Conservation (phyloP, 257 asterid species). For the Petunia axillaris region DNA sequence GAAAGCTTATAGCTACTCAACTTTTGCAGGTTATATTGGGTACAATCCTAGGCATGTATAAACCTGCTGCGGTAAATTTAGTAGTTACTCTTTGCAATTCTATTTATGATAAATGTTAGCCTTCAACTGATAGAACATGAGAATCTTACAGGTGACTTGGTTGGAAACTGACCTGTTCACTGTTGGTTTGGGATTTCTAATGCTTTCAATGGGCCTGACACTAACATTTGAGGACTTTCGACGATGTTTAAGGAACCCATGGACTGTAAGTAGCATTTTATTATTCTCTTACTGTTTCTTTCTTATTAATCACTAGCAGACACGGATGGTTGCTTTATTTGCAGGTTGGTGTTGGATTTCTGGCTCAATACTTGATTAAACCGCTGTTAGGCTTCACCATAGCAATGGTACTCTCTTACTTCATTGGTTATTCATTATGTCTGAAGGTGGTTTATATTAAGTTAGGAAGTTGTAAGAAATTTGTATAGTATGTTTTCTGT, state of each 20-base stretch:
- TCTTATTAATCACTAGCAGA: background rate
- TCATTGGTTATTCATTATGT: background rate
- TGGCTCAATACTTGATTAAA: slow-evolving; percentile 86
- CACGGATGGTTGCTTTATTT: slow-evolving; percentile 21
- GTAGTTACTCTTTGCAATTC: slow-evolving; percentile 19
- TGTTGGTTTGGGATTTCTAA: slow-evolving; percentile 92
- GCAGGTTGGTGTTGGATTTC: slow-evolving; percentile 95
- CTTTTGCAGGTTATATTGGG: slow-evolving; percentile 84
- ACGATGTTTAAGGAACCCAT: slow-evolving; percentile 92
- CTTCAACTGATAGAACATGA: slow-evolving; percentile 25
- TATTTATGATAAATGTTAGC: slow-evolving; percentile 30
- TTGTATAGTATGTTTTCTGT: background rate
- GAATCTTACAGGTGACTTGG: slow-evolving; percentile 84
- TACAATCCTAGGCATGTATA: slow-evolving; percentile 87
- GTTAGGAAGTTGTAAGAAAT: background rate
- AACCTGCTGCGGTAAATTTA: slow-evolving; percentile 74
- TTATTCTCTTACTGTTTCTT: background rate
- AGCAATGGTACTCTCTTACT: slow-evolving; percentile 62
- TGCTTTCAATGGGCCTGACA: slow-evolving; percentile 98
- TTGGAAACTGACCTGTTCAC: slow-evolving; percentile 88
- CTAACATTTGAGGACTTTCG: slow-evolving; percentile 90
- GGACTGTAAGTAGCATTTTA: slow-evolving; percentile 72
- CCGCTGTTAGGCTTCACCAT: slow-evolving; percentile 85
- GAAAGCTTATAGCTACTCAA: background rate
- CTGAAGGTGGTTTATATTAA: background rate